Percentiles rank a stretch among this genome's conserved stretches.
Conservation (phyloP, 1,139 yeast species). For the Ogataea hybrid region DNA sequence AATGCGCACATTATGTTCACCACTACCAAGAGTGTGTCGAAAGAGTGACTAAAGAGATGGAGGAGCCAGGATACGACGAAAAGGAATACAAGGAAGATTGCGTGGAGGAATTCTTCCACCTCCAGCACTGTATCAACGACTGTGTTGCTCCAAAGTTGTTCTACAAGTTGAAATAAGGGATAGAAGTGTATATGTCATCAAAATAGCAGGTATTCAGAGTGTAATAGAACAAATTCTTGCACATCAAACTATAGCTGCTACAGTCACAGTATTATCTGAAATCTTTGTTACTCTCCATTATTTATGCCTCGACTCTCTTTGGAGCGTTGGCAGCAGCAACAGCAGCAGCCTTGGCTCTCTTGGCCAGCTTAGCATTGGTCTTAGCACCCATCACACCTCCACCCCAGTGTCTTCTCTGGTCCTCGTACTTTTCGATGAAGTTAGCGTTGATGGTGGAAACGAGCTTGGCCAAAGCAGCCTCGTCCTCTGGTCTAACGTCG, state of each 20-base stretch:
- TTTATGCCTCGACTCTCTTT: constrained; percentile 14
- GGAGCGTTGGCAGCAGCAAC: constrained; percentile 20
- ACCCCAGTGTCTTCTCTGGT: constrained; percentile 98
- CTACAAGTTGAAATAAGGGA: constrained; percentile 69
- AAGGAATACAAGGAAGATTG: constrained; percentile 92
- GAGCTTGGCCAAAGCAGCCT: constrained; percentile 89
- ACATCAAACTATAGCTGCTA: background rate
- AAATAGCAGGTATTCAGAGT: constrained; percentile 6
- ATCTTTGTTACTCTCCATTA: constrained; percentile 7
- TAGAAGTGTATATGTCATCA: constrained; percentile 11
- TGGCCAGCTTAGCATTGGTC: constrained; percentile 55
- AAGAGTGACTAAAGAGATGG: constrained; percentile 85
- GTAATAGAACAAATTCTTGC: constrained; percentile 1
- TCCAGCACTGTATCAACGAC: constrained; percentile 89
- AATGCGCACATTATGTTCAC: constrained; percentile 75
- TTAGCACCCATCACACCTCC: constrained; percentile 97
- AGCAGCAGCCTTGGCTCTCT: constrained; percentile 34
- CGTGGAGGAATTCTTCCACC: constrained; percentile 96
- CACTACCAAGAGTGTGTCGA: constrained; percentile 94
- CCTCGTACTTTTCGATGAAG: constrained; percentile 92
- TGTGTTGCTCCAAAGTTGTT: constrained; percentile 92
- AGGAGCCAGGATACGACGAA: constrained; percentile 78
- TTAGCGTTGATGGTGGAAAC: constrained; percentile 90
- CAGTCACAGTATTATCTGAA: constrained; percentile 3
- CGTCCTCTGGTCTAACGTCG: constrained; percentile 91